Evolutionary conservation across 83 land plant species (phyloP).

Genomic region (Picea mariana): DNA sequence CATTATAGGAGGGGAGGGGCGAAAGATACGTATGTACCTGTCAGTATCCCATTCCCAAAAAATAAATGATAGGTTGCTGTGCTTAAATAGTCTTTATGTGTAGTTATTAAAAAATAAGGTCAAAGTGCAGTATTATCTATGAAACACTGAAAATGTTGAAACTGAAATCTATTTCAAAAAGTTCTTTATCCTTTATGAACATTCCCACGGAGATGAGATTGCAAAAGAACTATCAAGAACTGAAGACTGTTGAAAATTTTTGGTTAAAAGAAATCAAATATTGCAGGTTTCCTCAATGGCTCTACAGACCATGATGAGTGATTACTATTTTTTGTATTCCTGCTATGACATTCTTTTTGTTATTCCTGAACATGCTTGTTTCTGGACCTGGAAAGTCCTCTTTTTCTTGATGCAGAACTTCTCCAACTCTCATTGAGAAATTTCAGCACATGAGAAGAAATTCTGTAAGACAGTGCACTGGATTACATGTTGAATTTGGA

Average conservation of each 20-base stretch:
- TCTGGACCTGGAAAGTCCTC: no score
- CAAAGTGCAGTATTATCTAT: background rate
- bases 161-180: background rate
- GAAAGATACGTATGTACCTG: slow-evolving; percentile 53
- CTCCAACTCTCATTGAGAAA: background rate
- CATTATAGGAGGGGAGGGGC: slow-evolving; percentile 88
- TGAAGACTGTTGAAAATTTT: background rate
- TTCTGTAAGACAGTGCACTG: no score
- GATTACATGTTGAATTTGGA: no score
- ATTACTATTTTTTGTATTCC: no score
- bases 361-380: no score
- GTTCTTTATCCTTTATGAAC: background rate
- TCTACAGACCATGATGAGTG: background rate
- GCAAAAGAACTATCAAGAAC: background rate
- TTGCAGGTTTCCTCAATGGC: background rate
- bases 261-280: background rate
- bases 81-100: background rate
- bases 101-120: background rate
- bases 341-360: no score
- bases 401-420: no score
- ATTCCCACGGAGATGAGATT: background rate
- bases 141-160: background rate
- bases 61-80: background rate
- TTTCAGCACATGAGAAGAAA: background rate
- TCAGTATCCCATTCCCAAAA: slow-evolving; percentile 4